Base-by-base conservation (phyloP, 306 rosid genomes). In the Purshia tridentata region DNA sequence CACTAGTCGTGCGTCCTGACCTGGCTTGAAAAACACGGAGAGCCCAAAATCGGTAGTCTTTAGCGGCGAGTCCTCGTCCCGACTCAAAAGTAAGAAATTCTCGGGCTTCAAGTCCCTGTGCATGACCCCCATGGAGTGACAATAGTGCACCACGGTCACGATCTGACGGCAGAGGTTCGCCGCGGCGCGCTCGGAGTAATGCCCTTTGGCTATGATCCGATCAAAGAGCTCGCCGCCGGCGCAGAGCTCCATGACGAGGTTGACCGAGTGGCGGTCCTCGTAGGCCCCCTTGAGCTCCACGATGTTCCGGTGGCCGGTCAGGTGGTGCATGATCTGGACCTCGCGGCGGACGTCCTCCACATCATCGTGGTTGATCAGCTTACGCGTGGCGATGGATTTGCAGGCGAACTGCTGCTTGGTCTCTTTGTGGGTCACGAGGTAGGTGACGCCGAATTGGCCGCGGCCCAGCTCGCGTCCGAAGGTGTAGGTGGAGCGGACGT, bases 391-490 rank as follows among this genome's bases (percentile, higher is more conserved):
- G 76, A 94, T 94, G 29, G 97, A 88, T 77, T 94, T 91, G 83
- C 98, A 94, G 39, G 98, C 98, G 72, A 91, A 91, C 47, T 88
- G 89, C 54, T 82, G 87, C 55, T 86, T 80, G 4, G 96, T 91
- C 41, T 54, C 70, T 77, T 84, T 91, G 84, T 94, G 89, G 3
- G 91, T 91, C 46, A 88, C 97, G 0, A 91, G 73, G 74, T 94
- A 91, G 13, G 97, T 94, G 0, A 94, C 91, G 55, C 98, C 98
- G 77, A 89, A 94, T 63, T 94, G 98, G 45, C 98, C 98, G 0
- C 96, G 98, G 20, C 98, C 98, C 14, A 94, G 96, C 54, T 94
- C 97, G n/a, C 98, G 91, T 52, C 95, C 92, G 81, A 94, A 94
- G 58, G 72, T 75, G 88, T 88, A 94, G 59, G 52, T 51, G 14